These are phyloP conservation scores for Diversispora eburnea DNA, from an alignment of 192 early-diverging fungal species.

Conservation along the genomic window DNA sequence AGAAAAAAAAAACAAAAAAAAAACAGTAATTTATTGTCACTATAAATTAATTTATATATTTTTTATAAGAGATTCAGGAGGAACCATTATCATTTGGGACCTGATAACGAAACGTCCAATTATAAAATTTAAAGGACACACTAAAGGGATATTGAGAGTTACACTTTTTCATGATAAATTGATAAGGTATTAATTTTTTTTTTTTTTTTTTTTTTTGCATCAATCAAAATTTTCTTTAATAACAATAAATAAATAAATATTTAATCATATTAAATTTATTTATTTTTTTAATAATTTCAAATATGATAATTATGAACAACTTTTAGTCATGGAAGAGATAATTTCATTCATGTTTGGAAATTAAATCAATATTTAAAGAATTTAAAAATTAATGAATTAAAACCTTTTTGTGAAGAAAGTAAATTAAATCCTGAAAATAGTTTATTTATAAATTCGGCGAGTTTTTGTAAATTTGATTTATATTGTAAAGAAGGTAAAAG, in stretches of 20 bases:
- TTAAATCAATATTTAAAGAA: slow-evolving; percentile 16
- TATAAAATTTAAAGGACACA: slow-evolving; percentile 24
- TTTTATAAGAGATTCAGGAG: slow-evolving; percentile 1
- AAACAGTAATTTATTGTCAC: not conserved
- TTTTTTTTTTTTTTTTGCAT: not conserved
- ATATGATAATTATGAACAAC: not conserved
- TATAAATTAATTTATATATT: not conserved
- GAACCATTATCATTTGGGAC: slow-evolving; percentile 18
- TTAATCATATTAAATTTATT: not conserved
- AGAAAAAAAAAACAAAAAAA: not conserved
- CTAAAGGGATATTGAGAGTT: slow-evolving; percentile 13
- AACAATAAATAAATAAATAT: too few relatives aligned
- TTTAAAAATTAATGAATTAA: not conserved
- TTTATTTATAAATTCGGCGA: slow-evolving; percentile 38
- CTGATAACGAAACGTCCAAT: not conserved
- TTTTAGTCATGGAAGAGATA: slow-evolving; percentile 41
- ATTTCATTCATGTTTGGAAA: slow-evolving; percentile 40
- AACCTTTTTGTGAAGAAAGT: not conserved
- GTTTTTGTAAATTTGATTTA: slow-evolving; percentile 40
- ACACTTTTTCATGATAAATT: slow-evolving; percentile 3
- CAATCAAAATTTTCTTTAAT: too few relatives aligned
- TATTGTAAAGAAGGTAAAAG: slow-evolving; percentile 19
- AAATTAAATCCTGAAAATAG: slow-evolving; percentile 24
- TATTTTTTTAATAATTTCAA: slow-evolving; percentile 1
- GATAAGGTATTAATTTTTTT: slow-evolving; percentile 16